Conservation (phyloP, 2,329 filamentous ascomycete species). For the Colletotrichum sp. region DNA sequence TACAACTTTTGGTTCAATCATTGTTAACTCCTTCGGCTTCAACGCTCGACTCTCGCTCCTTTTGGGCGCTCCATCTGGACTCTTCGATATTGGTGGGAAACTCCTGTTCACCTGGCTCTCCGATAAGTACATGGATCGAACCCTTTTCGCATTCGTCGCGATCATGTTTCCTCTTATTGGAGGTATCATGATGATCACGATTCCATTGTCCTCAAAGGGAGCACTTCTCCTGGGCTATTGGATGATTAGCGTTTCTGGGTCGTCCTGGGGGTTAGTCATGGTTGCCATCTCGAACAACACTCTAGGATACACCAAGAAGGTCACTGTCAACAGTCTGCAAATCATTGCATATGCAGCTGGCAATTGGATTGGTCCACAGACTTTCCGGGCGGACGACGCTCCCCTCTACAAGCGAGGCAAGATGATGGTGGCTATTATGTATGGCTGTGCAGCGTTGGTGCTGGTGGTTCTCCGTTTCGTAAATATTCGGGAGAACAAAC, state of each 20-base stretch:
- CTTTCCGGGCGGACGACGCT: constrained; percentile 26
- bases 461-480: constrained; percentile 23
- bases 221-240: constrained; percentile 27
- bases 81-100: constrained; percentile 22
- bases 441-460: constrained; percentile 20
- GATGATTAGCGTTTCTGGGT: constrained; percentile 27
- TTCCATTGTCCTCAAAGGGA: constrained; percentile 26
- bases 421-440: constrained; percentile 28
- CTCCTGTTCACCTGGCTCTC: constrained; percentile 29
- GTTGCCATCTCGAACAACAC: constrained; percentile 31
- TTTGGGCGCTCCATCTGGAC: constrained; percentile 23
- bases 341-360: constrained; percentile 24
- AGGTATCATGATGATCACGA: constrained; percentile 31
- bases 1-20: constrained; percentile 20
- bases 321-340: constrained; percentile 27
- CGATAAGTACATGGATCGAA: constrained; percentile 28
- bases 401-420: constrained; percentile 28
- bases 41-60: constrained; percentile 1
- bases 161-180: constrained; percentile 30
- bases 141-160: constrained; percentile 27
- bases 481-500: constrained; percentile 28
- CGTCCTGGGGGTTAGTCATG: constrained; percentile 29
- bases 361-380: constrained; percentile 29
- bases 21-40: constrained; percentile 24
- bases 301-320: constrained; percentile 33